Base-by-base conservation (phyloP, 2,329 filamentous ascomycete genomes). In the Talaromyces sp. region DNA sequence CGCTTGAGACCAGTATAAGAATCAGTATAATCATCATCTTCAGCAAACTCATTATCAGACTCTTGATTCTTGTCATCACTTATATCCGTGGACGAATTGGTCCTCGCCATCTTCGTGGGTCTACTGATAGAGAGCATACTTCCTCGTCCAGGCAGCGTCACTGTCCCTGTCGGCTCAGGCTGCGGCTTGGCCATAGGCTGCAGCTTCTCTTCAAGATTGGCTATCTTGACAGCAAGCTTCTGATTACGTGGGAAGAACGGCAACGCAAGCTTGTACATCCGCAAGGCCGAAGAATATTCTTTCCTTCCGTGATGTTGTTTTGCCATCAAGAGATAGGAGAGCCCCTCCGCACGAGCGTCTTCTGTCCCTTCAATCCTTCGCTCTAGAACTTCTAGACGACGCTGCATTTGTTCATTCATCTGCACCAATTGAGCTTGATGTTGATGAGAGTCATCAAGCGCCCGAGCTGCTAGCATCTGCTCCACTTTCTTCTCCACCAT, bases 401-500 rank as follows among this genome's bases (percentile, higher is more conserved):
- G 87, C 71, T 95, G 91, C 24, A 97, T 86, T 31, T 92, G 89
- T 37, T 93, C 90, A 67, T 88, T 91, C 43, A 94, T 84, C 43
- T 87, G 85, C 3, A 75, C 83, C 64, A 65, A 78, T 74, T 69
- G 79, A 68, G 69, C 76, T 68, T 78, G 79, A 67, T 19, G 74
- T 64, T 49, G 80, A 68, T 66, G 81, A 74, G 66, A 84, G 78
- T 89, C 86, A 68, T 85, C 84, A 16, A 86, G 73, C 1, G 86
- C 87, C 62, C 90, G 87, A n/a, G 89, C 89, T 0, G 93, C 92
- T 1, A 98, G 82, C 41, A 95, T 93, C 79, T 97, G 93, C 66
- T 90, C 89, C 0, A 98, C 91, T 73, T 96, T 96, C 71, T 90
- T 91, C 77, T 97, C 91, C 1, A 98, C 92, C 80, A 97, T 88